Conservation (phyloP, 192 early-diverging fungal genomes). For the Coemansia sp. region DNA sequence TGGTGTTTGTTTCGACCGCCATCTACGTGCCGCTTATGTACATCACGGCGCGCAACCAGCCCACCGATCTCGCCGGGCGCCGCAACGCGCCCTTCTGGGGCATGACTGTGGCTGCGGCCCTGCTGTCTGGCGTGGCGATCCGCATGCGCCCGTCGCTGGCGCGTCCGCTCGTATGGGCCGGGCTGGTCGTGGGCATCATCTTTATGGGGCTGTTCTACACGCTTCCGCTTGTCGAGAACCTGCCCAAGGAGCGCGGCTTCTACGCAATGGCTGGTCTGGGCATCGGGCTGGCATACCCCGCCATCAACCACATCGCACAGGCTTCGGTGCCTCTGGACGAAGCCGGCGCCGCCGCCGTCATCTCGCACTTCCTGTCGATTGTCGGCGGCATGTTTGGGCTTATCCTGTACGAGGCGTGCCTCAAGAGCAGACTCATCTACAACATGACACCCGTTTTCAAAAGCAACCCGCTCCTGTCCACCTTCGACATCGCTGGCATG, state of each 20-base stretch:
- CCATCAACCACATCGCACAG: slow-evolving; percentile 38
- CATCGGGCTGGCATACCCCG: slow-evolving; percentile 34
- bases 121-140: slow-evolving; percentile 25
- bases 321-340: slow-evolving; percentile 40
- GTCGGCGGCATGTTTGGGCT: slow-evolving; percentile 54
- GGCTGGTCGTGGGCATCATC: slow-evolving; percentile 28
- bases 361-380: slow-evolving; percentile 50
- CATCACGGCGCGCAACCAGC: slow-evolving; percentile 32
- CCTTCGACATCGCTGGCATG: slow-evolving; percentile 41
- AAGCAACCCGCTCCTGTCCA: slow-evolving; percentile 21
- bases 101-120: slow-evolving; percentile 18
- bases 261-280: slow-evolving; percentile 45
- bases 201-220: slow-evolving; percentile 51
- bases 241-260: slow-evolving; percentile 40
- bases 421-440: slow-evolving; percentile 46
- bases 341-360: slow-evolving; percentile 28
- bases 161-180: slow-evolving; percentile 36
- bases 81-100: slow-evolving; percentile 49
- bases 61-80: slow-evolving; percentile 30
- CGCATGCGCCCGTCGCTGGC: slow-evolving; percentile 20
- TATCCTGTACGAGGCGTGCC: slow-evolving; percentile 49
- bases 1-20: slow-evolving; percentile 33
- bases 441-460: slow-evolving; percentile 37
- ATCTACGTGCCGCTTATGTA: slow-evolving; percentile 50
- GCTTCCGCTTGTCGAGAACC: slow-evolving; percentile 9